Conservation (phyloP, 768 basidiomycete species). For the Lactarius sanguifluus region DNA sequence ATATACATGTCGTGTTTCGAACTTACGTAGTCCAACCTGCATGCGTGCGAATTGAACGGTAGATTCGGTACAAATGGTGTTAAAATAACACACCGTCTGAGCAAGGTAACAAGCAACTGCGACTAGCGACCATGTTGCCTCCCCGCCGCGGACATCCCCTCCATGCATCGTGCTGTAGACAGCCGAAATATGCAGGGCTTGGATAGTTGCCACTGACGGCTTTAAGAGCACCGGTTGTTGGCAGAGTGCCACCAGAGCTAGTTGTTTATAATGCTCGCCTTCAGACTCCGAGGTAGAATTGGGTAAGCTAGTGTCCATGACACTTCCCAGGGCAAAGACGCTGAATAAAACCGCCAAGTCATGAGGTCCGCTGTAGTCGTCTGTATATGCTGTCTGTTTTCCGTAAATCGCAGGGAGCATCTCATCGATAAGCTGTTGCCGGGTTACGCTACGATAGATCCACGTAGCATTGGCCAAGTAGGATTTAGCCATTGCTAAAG, state of each 20-base stretch:
- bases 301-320: no score
- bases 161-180: constrained; percentile 71
- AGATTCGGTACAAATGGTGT: not conserved
- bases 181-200: constrained; percentile 64
- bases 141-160: constrained; percentile 51
- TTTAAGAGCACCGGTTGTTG: constrained; percentile 70
- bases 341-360: constrained; percentile 32
- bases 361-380: constrained; percentile 35
- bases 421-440: constrained; percentile 71
- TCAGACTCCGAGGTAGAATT: no score
- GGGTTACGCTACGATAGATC: constrained; percentile 60
- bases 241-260: constrained; percentile 60
- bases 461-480: constrained; percentile 63
- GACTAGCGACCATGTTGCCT: constrained; percentile 67
- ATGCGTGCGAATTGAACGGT: not conserved
- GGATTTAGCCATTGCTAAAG: constrained; percentile 65
- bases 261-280: constrained; percentile 44
- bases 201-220: constrained; percentile 68
- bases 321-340: no score
- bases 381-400: constrained; percentile 29
- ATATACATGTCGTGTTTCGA: no score
- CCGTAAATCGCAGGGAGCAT: constrained; percentile 63
- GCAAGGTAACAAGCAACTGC: constrained; percentile 65
- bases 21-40: no score
- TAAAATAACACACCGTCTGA: constrained; percentile 52